Evolutionary conservation across 768 basidiomycete genomes (phyloP).

Genomic region (Chalciporus piperatus): DNA sequence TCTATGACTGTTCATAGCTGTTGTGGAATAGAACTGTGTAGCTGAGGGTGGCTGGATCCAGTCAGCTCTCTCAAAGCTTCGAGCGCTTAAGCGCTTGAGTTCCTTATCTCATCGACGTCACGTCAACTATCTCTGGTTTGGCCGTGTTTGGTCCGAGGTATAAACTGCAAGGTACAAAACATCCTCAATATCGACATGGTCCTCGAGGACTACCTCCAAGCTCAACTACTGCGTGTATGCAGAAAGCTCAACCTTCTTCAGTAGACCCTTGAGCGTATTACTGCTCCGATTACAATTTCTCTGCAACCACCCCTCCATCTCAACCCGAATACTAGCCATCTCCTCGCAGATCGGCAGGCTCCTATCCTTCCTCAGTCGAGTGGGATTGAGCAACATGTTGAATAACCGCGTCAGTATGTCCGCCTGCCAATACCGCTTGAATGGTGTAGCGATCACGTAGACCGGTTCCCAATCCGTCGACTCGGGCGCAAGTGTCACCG

Average conservation of each 20-base stretch:
- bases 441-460: conserved; percentile 69
- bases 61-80: too few relatives aligned
- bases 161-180: too few relatives aligned
- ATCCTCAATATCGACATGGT: too few relatives aligned
- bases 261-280: conserved; percentile 72
- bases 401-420: conserved; percentile 85
- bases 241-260: conserved; percentile 78
- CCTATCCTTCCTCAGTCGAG: conserved; percentile 50
- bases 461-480: conserved; percentile 33
- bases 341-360: conserved; percentile 72
- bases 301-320: conserved; percentile 89
- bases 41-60: too few relatives aligned
- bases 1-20: conserved; percentile 28
- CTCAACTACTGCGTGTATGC: conserved; percentile 28
- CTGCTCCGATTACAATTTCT: conserved; percentile 84
- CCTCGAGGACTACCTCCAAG: neutral
- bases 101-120: conserved; percentile 20
- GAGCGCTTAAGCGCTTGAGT: too few relatives aligned
- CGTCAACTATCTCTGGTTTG: conserved; percentile 16
- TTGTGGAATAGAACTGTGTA: too few relatives aligned
- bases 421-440: conserved; percentile 94
- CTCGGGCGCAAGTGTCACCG: conserved; percentile 39
- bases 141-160: conserved; percentile 7
- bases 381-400: conserved; percentile 83
- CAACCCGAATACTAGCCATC: conserved; percentile 57